Base-by-base conservation (phyloP, 768 basidiomycete species). In the Agrocybe praecox region DNA sequence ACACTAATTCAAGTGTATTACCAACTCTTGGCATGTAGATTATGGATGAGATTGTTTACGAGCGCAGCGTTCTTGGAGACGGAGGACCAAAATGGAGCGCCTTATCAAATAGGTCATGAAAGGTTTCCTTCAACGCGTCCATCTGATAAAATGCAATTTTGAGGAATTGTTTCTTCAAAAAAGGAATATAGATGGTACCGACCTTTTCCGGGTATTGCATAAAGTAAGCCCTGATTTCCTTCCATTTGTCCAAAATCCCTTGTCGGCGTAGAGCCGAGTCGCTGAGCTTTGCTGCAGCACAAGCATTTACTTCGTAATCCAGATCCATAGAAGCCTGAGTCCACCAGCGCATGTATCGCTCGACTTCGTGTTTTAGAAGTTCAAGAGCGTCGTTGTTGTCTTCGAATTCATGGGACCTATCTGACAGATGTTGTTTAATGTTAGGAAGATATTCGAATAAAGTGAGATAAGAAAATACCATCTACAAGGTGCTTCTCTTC, bases 201-300 rank as follows among this genome's bases (percentile, higher is more conserved):
- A 53, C 52, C 52, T 53, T 53, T 15, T 53, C 52, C 6, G 44
- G 43, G 34, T 53, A 53, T 14, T 34, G 52, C 1, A 24, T 21
- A 17, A 46, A 53, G 2, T 43, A 46, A 11, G 15, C 29, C 32
- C 44, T 17, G 14, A 53, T 17, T 11, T 46, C 44, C 12, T 18
- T 22, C 52, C 52, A 53, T 33, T 53, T 43, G 5, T 18, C n/a
- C n/a, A 34, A 17, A n/a, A 53, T 45, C n/a, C 33, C 29, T 11
- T 46, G 18, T n/a, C 29, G 24, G 11, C 52, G 44, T 17, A 24
- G 29, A 6, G 33, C 33, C n/a, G 26, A 53, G 23, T 46, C 26
- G 34, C 15, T 26, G n/a, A 18, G 29, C 44, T 18, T 12, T 33
- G 29, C 32, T 46, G 52, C 21, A 21, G 32, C 44, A 43, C 36